A percentile compares a stretch with the other conserved stretches of the same genome.
Conservation (phyloP, 495 filamentous ascomycete genomes). For the Parachaetomium inaequale region DNA sequence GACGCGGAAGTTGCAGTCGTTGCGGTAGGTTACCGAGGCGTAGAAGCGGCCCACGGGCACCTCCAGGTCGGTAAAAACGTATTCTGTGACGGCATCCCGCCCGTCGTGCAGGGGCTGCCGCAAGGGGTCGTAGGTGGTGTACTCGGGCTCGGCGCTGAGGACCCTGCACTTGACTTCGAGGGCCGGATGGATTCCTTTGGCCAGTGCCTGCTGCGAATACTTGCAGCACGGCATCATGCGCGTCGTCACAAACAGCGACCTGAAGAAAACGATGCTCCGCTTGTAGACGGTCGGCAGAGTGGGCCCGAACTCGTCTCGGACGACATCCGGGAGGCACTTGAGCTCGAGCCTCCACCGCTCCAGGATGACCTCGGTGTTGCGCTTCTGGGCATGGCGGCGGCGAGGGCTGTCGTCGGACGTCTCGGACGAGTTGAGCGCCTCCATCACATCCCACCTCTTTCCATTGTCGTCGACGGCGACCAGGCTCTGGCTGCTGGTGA, state of each 20-base stretch:
- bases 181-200: conserved; percentile 59
- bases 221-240: conserved; percentile 86
- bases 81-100: conserved; percentile 66
- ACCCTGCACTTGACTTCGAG: conserved; percentile 80
- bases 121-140: conserved; percentile 59
- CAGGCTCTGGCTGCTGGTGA: conserved; percentile 81
- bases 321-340: conserved; percentile 49
- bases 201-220: conserved; percentile 65
- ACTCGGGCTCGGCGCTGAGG: conserved; percentile 51
- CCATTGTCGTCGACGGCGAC: conserved; percentile 84
- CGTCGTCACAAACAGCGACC: conserved; percentile 81
- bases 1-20: conserved; percentile 82
- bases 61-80: conserved; percentile 73
- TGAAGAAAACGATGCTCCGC: conserved; percentile 88
- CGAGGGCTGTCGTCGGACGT: conserved; percentile 51
- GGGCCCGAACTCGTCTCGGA: conserved; percentile 59
- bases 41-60: conserved; percentile 82
- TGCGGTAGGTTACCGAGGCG: conserved; percentile 77
- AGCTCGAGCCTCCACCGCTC: conserved; percentile 89
- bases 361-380: conserved; percentile 67
- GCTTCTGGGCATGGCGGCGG: conserved; percentile 31
- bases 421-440: conserved; percentile 67
- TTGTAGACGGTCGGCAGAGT: conserved; percentile 90
- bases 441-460: conserved; percentile 86
- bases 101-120: conserved; percentile 68